Evolutionary conservation across 2,329 filamentous ascomycete genomes (phyloP).

Genomic region (Cyclaneusma minus): DNA sequence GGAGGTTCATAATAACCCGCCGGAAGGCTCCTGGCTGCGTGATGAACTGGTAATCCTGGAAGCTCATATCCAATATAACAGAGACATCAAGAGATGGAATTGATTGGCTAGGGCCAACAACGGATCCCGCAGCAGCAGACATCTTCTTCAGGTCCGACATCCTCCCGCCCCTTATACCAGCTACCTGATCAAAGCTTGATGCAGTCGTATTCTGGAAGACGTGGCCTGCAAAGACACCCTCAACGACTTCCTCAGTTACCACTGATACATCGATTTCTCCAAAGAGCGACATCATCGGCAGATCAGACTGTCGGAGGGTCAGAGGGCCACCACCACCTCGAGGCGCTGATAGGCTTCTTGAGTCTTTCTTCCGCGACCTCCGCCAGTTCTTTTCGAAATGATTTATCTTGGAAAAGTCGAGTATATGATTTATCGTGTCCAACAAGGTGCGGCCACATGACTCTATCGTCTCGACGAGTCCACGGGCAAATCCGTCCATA

Average conservation of each 20-base stretch:
- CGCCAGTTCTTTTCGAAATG: slow-evolving; percentile 19
- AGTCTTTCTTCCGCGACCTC: slow-evolving; percentile 8
- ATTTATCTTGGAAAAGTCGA: slow-evolving; percentile 25
- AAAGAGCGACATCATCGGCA: slow-evolving; percentile 19
- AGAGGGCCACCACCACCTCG: slow-evolving; percentile 4
- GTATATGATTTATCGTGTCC: slow-evolving; percentile 24
- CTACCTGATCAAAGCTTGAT: slow-evolving; percentile 16
- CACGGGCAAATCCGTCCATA: slow-evolving; percentile 14
- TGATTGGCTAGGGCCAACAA: too few species aligned
- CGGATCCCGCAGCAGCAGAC: slow-evolving; percentile 1
- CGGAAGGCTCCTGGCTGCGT: slow-evolving; percentile 38
- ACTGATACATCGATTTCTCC: slow-evolving; percentile 17
- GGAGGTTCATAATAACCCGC: slow-evolving; percentile 42
- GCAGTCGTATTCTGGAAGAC: slow-evolving; percentile 17
- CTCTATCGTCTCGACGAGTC: slow-evolving; percentile 21
- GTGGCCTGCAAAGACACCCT: slow-evolving; percentile 19
- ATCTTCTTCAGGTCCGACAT: slow-evolving; percentile 10
- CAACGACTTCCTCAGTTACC: slow-evolving; percentile 19
- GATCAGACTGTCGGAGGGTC: slow-evolving; percentile 12
- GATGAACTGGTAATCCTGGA: slow-evolving; percentile 21
- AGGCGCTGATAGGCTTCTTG: slow-evolving; percentile 1
- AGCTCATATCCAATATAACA: slow-evolving; percentile 16
- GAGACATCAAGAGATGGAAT: slow-evolving; percentile 7
- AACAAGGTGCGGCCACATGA: slow-evolving; percentile 22
- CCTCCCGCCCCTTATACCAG: slow-evolving; percentile 10